Percentiles rank a stretch among this genome's conserved stretches.
Conservation (phyloP, 306 rosid species). For the Medicago arabica region DNA sequence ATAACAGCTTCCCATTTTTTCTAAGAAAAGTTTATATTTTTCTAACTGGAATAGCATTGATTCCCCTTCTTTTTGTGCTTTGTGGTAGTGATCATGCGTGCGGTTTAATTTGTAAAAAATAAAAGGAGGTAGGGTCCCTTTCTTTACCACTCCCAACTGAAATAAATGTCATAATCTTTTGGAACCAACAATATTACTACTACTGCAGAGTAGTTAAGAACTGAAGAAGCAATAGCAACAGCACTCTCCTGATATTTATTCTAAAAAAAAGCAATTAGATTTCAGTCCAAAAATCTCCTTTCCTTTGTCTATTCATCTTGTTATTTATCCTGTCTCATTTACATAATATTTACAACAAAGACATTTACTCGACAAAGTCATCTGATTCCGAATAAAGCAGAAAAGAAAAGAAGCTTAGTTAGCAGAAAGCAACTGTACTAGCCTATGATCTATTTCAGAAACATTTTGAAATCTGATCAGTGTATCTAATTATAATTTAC, state of each 20-base stretch:
- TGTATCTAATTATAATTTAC: background rate
- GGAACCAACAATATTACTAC: too few relatives aligned
- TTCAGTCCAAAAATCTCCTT: slow-evolving; percentile 46
- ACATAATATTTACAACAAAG: slow-evolving; percentile 48
- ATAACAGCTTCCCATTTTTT: too few relatives aligned
- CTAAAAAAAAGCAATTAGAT: slow-evolving; percentile 24
- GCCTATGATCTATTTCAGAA: background rate
- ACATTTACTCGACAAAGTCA: slow-evolving; percentile 43
- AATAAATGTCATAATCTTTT: too few relatives aligned
- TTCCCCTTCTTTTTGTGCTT: too few relatives aligned
- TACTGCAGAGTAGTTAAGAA: background rate
- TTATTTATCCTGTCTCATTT: slow-evolving; percentile 37
- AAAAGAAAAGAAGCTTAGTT: background rate
- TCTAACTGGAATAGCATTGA: too few relatives aligned
- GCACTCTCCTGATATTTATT: slow-evolving; percentile 12
- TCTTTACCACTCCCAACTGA: too few relatives aligned
- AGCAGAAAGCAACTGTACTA: background rate
- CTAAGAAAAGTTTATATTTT: too few relatives aligned
- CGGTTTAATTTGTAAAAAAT: too few relatives aligned
- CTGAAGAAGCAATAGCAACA: background rate
- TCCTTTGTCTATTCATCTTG: slow-evolving; percentile 7
- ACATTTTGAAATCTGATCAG: slow-evolving; percentile 17
- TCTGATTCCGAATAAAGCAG: slow-evolving; percentile 40
- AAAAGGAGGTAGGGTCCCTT: too few relatives aligned
- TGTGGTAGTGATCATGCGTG: too few relatives aligned